Conservation (phyloP, 176 grass and related monocot species). For the Carex scoparia region DNA sequence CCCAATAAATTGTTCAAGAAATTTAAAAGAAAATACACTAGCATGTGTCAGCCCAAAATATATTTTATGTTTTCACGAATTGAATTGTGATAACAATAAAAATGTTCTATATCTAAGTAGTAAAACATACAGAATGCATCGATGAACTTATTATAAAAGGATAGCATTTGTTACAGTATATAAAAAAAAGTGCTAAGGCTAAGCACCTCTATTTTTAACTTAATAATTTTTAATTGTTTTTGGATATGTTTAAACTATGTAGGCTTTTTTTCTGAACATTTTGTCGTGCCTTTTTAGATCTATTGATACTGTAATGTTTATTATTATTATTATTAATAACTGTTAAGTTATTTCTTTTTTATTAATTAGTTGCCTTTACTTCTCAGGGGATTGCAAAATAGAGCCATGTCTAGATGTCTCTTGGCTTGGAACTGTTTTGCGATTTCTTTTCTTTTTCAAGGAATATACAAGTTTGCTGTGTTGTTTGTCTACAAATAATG, state of each 20-base stretch:
- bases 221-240: neutral
- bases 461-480: neutral
- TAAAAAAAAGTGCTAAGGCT: neutral
- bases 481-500: constrained; percentile 15
- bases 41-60: neutral
- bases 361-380: neutral
- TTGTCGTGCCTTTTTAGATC: neutral
- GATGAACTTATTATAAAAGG: neutral
- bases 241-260: neutral
- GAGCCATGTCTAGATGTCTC: neutral
- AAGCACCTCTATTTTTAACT: neutral
- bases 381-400: neutral
- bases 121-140: neutral
- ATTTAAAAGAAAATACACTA: too few relatives aligned
- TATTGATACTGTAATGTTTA: neutral
- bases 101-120: neutral
- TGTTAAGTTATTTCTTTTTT: neutral
- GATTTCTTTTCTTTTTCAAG: neutral
- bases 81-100: neutral
- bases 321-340: neutral
- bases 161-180: neutral
- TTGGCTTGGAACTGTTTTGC: neutral
- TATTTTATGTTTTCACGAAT: neutral
- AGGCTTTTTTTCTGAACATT: neutral
- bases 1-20: neutral